Base-by-base conservation (phyloP, 371 early-diverging fungal species). In the Encephalitozoon intestinalis region DNA sequence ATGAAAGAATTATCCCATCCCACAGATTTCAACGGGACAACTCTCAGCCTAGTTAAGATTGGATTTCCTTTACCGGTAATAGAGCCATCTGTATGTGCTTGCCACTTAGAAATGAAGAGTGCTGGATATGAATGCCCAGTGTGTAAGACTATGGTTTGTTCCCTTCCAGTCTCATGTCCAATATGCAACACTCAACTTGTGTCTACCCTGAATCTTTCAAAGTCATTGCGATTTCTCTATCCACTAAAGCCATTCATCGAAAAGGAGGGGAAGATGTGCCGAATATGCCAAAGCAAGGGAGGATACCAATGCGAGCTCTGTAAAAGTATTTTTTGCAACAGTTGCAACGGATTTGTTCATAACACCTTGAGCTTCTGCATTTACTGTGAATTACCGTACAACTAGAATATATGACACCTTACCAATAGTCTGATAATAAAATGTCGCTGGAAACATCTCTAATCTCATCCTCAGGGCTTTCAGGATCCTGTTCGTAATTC, bases 71-170 rank as follows among this genome's bases (percentile, higher is more conserved):
- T 49, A 23, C 11, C 49, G 5, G 49, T 74, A n/a, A 18, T 70
- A 12, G 77, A 84, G 39, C 28, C 26, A 25, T 49, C 52, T 11
- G 63, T 81, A n/a, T 84, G 84, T 73, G 80, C 74, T 9, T 84
- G 84, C 68, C 84, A 84, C 70, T 40, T 81, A 15, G 51, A 76
- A 37, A 12, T 79, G n/a, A 69, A 49, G 7, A 26, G 70, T 11
- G 25, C 9, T 28, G 73, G 82, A 37, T 79, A 78, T 49, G 75
- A 70, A 44, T 84, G 84, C 58, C 82, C 82, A 18, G 64, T 73
- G 12, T 84, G 84, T 58, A 72, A 76, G 8, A 79, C 84, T 1
- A 70, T 69, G 39, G 78, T 84, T 21, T 84, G 84, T 68, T 37
- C 23, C n/a, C 39, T 81, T 12, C 81, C 82, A 6, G 71, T 70